These are phyloP conservation scores for Tripidium arundinaceum DNA, from an alignment of 202 grass and related monocot genomes.

Conservation along the genomic window DNA sequence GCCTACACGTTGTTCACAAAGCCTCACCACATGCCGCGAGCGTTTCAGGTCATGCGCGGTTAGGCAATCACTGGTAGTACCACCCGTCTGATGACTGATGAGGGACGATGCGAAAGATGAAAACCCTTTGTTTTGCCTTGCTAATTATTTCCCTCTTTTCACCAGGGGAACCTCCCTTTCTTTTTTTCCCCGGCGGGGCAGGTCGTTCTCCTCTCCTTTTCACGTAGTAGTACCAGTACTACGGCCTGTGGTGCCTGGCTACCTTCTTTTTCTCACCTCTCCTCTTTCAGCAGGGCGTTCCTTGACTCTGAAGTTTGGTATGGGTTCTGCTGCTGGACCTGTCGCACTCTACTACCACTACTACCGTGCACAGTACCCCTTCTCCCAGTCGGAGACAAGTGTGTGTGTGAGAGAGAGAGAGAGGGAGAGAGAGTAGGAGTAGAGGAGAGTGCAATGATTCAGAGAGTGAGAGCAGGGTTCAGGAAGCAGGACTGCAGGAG, in stretches of 20 bases:
- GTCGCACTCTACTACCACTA: background rate
- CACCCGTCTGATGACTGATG: background rate
- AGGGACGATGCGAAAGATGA: constrained; percentile 12
- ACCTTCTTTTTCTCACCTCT: background rate
- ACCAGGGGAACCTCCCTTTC: background rate
- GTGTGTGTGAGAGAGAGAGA: background rate
- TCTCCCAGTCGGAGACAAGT: background rate
- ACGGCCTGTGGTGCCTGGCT: background rate
- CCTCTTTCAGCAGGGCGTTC: constrained; percentile 7
- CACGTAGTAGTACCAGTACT: background rate
- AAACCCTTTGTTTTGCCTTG: background rate
- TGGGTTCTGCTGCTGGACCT: background rate
- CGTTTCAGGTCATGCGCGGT: too few relatives aligned
- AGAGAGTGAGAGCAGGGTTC: background rate
- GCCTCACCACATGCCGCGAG: too few relatives aligned
- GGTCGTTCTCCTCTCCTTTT: constrained; percentile 30
- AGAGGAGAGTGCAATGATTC: constrained; percentile 12
- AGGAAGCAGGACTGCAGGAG: too few relatives aligned
- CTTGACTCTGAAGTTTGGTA: constrained; percentile 45
- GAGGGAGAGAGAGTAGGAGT: too few relatives aligned
- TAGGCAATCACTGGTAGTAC: too few relatives aligned
- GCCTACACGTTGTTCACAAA: too few relatives aligned
- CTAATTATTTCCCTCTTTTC: background rate
- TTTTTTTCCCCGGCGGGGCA: background rate
- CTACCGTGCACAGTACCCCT: background rate